A percentile compares a stretch with the other conserved stretches of the same genome.
Conservation (phyloP, 306 rosid species). For the Senna siamea region DNA sequence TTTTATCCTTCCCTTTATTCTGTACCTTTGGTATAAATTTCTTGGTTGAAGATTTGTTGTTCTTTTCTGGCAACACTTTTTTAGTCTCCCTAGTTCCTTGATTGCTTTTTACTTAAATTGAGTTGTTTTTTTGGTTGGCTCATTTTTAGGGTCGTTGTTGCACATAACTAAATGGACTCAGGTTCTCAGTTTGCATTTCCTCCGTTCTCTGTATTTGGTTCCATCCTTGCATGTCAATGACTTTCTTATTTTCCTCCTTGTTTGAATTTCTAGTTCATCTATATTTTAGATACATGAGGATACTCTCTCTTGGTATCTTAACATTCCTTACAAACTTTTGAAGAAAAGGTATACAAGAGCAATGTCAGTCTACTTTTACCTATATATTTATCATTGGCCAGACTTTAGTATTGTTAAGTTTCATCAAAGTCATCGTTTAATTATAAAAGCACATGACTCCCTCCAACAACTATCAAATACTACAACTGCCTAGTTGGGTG, state of each 20-base stretch:
- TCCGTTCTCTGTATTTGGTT: conserved; percentile 3
- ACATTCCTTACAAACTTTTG: neutral
- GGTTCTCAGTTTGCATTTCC: conserved; percentile 3
- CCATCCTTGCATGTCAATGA: neutral
- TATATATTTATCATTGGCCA: too few species aligned
- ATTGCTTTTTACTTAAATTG: neutral
- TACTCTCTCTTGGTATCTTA: neutral
- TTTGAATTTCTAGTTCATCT: conserved; percentile 6
- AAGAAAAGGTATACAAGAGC: neutral
- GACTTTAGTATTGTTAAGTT: too few species aligned
- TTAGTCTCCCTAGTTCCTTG: neutral
- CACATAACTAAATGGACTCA: neutral
- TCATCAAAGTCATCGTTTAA: too few species aligned
- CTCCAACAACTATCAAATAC: too few species aligned
- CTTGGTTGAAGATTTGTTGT: neutral
- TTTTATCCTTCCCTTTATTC: neutral
- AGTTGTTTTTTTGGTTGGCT: neutral
- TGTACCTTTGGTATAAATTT: conserved; percentile 8
- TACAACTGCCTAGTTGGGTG: too few species aligned
- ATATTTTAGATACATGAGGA: neutral
- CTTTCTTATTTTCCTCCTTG: neutral
- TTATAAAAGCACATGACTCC: too few species aligned
- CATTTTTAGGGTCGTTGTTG: neutral
- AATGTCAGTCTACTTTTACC: conserved; percentile 13
- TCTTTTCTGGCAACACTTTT: too few species aligned